phyloP scores from a whole-genome alignment of 1,284 basidiomycete genomes.

The Amylostereum areolatum region DNA sequence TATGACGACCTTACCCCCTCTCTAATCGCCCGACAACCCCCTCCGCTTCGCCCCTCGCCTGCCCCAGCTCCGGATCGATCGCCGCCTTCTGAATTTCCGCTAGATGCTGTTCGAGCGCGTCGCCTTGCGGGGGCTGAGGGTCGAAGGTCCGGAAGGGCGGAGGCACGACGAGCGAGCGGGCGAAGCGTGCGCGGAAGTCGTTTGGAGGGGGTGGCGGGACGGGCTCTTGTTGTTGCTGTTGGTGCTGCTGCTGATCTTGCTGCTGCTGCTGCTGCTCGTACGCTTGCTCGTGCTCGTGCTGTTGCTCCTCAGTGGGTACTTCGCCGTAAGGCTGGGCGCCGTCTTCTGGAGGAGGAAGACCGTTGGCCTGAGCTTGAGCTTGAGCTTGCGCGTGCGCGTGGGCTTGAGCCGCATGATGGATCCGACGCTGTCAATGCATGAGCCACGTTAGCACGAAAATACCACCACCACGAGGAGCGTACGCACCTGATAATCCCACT shows the following conservation, averaged over 20 bases:
- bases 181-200: conserved; percentile 68
- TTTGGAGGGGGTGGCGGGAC: conserved; percentile 30
- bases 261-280: conserved; percentile 21
- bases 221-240: conserved; percentile 19
- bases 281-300: conserved; percentile 16
- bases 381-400: conserved; percentile 23
- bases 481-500: conserved; percentile 71
- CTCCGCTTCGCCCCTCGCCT: conserved; percentile 31
- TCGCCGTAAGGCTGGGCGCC: conserved; percentile 21
- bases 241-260: conserved; percentile 15
- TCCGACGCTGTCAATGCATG: conserved; percentile 40
- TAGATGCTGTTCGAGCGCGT: too few species aligned
- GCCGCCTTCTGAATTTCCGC: conserved; percentile 27
- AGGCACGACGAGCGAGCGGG: conserved; percentile 56
- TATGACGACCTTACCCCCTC: too few species aligned
- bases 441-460: neutral
- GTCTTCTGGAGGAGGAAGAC: conserved; percentile 27
- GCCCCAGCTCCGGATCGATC: conserved; percentile 29
- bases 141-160: conserved; percentile 49
- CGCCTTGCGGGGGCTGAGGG: conserved; percentile 17
- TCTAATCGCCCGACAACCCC: conserved; percentile 16
- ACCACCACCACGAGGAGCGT: neutral
- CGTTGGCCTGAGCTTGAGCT: conserved; percentile 27
- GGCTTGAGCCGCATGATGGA: conserved; percentile 59
- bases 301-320: conserved; percentile 16